phyloP scores from a whole-genome alignment of 2,329 filamentous ascomycete species.

The Xylaria sp. region DNA sequence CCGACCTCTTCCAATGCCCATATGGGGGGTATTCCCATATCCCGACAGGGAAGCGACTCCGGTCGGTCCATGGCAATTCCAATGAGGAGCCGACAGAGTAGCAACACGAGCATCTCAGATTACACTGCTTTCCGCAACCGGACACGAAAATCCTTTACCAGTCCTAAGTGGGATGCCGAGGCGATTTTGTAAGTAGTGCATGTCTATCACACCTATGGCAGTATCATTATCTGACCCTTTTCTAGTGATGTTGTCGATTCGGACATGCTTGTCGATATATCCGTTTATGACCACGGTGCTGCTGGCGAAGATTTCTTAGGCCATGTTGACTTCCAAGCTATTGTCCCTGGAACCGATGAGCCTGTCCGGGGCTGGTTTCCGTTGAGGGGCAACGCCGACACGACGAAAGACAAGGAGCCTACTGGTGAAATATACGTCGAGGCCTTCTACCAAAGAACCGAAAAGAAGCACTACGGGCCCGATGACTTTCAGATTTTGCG shows the following conservation, averaged over 20 bases:
- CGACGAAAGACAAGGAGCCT: slow-evolving; percentile 70
- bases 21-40: slow-evolving; percentile 63
- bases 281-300: slow-evolving; percentile 83
- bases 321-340: slow-evolving; percentile 81
- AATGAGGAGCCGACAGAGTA: slow-evolving; percentile 96
- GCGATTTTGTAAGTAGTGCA: slow-evolving; percentile 80
- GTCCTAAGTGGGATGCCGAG: slow-evolving; percentile 94
- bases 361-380: slow-evolving; percentile 85
- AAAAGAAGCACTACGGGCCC: slow-evolving; percentile 90
- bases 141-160: slow-evolving; percentile 67
- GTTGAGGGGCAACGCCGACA: slow-evolving; percentile 76
- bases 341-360: slow-evolving; percentile 67
- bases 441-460: slow-evolving; percentile 82
- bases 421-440: slow-evolving; percentile 91
- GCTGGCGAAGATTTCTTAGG: slow-evolving; percentile 90
- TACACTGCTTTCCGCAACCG: slow-evolving; percentile 65
- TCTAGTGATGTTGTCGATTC: slow-evolving; percentile 88
- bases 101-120: slow-evolving; percentile 84
- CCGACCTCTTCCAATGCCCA: slow-evolving; percentile 54
- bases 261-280: slow-evolving; percentile 88
- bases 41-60: slow-evolving; percentile 78
- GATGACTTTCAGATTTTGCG: slow-evolving; percentile 96
- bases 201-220: neutral
- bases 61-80: slow-evolving; percentile 91
- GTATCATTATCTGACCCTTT: slow-evolving; percentile 25